Evolutionary conservation across 2,329 filamentous ascomycete species (phyloP).

Genomic region (Zymoseptoria tritici): DNA sequence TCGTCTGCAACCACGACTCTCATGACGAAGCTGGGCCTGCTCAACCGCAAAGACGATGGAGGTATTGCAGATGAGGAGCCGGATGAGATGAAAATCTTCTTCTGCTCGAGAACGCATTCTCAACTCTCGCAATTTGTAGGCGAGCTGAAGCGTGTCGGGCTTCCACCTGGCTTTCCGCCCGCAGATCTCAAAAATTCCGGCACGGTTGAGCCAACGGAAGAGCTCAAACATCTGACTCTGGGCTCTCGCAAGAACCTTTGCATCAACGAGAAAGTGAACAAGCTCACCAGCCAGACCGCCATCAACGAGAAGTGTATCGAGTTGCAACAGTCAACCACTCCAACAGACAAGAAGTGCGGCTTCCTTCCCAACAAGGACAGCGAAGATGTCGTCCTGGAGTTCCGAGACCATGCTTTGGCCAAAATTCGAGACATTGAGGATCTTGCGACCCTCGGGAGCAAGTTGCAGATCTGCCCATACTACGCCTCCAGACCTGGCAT

Average conservation of each 20-base stretch:
- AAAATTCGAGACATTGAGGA: constrained; percentile 92
- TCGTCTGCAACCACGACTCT: constrained; percentile 70
- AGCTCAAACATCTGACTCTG: constrained; percentile 71
- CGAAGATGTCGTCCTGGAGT: constrained; percentile 63
- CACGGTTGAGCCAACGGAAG: constrained; percentile 41
- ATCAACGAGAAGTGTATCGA: constrained; percentile 94
- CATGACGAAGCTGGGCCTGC: constrained; percentile 53
- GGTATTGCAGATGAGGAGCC: constrained; percentile 42
- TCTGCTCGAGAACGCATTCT: constrained; percentile 87
- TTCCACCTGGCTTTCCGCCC: constrained; percentile 59
- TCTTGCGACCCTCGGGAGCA: constrained; percentile 67
- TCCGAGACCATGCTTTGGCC: constrained; percentile 77
- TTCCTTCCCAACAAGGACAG: constrained; percentile 75
- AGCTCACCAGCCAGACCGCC: constrained; percentile 61
- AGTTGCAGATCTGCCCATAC: constrained; percentile 81
- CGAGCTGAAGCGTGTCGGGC: constrained; percentile 69
- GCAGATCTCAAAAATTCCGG: constrained; percentile 5
- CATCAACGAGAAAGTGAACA: constrained; percentile 76
- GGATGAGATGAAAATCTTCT: constrained; percentile 76
- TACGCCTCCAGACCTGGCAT: constrained; percentile 86
- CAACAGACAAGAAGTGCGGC: constrained; percentile 61
- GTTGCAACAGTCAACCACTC: constrained; percentile 63
- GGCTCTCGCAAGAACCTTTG: constrained; percentile 83
- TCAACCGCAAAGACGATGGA: constrained; percentile 31
- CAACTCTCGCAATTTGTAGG: constrained; percentile 82